Evolutionary conservation across 1,284 basidiomycete species (phyloP).

Genomic region (Apiotrichum laibachii): DNA sequence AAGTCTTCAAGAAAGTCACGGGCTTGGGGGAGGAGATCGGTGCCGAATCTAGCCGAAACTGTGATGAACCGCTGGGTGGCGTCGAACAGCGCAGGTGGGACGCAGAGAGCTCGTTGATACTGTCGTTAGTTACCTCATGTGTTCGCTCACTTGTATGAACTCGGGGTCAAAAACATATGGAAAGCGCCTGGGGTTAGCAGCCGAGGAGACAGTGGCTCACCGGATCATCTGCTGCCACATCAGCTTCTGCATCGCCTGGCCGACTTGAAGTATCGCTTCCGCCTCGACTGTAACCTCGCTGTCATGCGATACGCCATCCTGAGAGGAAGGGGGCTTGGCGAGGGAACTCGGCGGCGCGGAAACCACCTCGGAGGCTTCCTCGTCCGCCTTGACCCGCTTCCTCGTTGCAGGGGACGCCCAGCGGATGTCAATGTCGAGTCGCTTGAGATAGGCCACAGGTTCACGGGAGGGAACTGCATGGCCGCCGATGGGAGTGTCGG

Average conservation of each 20-base stretch:
- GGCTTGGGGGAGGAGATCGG: slow-evolving; percentile 4
- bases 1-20: slow-evolving; percentile 3
- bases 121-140: slow-evolving; percentile 1
- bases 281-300: background rate
- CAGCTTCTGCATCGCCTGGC: slow-evolving; percentile 18
- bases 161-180: slow-evolving; percentile 27
- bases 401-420: slow-evolving; percentile 3
- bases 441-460: slow-evolving; percentile 4
- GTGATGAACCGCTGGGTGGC: slow-evolving; percentile 21
- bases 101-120: slow-evolving; percentile 9
- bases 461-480: slow-evolving; percentile 3
- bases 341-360: too few relatives aligned
- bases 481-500: background rate
- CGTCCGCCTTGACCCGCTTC: too few relatives aligned
- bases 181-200: slow-evolving; percentile 27
- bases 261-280: slow-evolving; percentile 15
- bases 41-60: slow-evolving; percentile 12
- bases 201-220: background rate
- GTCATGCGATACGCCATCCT: background rate
- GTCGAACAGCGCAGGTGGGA: slow-evolving; percentile 14
- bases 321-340: background rate
- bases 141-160: slow-evolving; percentile 1
- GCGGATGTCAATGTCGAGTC: background rate
- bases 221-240: slow-evolving; percentile 25
- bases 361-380: too few relatives aligned